Percentiles rank a stretch among this genome's conserved stretches.
These are phyloP conservation scores for Citeromyces matritensis DNA, from an alignment of 805 yeast species.

Conservation along the genomic window DNA sequence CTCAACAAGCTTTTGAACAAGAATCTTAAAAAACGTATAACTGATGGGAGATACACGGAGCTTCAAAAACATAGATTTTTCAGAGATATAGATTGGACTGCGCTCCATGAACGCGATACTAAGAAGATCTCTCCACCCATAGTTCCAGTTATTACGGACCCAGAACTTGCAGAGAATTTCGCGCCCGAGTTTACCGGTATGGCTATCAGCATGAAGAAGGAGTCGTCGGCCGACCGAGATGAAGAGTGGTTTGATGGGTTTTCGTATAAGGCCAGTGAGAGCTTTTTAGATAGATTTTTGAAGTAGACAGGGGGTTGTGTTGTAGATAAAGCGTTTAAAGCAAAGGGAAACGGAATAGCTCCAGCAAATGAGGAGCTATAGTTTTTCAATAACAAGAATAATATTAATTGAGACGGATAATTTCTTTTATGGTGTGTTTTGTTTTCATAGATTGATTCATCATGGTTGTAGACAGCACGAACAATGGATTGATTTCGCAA, in stretches of 20 bases:
- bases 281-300: conserved; percentile 15
- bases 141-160: conserved; percentile 69
- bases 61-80: conserved; percentile 61
- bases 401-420: too few species aligned
- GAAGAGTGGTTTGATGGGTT: conserved; percentile 21
- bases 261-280: conserved; percentile 25
- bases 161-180: conserved; percentile 74
- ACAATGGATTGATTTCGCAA: too few species aligned
- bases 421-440: too few species aligned
- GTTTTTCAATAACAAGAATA: too few species aligned
- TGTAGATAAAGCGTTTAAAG: conserved; percentile 3
- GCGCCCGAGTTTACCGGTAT: conserved; percentile 65
- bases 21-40: conserved; percentile 53
- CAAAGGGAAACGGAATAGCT: neutral
- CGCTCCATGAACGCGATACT: conserved; percentile 30
- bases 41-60: conserved; percentile 34
- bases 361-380: too few species aligned
- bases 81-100: conserved; percentile 60
- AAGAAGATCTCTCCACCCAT: conserved; percentile 66
- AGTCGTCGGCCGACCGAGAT: neutral
- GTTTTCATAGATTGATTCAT: too few species aligned
- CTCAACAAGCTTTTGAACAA: conserved; percentile 51
- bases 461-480: too few species aligned
- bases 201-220: conserved; percentile 10
- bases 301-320: too few species aligned